phyloP scores from a whole-genome alignment of 352 stramenopile species.

The Phytophthora boehmeriae region DNA sequence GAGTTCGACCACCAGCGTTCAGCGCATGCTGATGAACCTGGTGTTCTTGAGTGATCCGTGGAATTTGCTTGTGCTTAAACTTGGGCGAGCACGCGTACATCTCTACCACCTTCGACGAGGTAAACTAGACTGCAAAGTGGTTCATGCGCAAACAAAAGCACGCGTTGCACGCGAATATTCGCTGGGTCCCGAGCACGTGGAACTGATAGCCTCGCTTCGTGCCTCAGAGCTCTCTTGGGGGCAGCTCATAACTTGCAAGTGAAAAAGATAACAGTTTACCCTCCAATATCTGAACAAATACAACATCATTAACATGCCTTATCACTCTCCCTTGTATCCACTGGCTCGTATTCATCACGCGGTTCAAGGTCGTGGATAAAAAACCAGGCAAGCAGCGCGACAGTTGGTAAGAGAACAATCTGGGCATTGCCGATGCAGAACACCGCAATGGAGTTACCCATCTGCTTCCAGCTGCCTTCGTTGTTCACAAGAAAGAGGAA shows the following conservation, averaged over 20 bases:
- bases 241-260: slow-evolving; percentile 56
- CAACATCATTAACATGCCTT: slow-evolving; percentile 6
- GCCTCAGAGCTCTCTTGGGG: slow-evolving; percentile 55
- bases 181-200: slow-evolving; percentile 42
- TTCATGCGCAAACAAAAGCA: slow-evolving; percentile 57
- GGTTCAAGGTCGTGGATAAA: slow-evolving; percentile 37
- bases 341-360: slow-evolving; percentile 11
- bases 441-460: slow-evolving; percentile 85
- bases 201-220: slow-evolving; percentile 51
- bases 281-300: neutral
- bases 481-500: slow-evolving; percentile 81
- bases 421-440: slow-evolving; percentile 83
- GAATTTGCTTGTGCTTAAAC: slow-evolving; percentile 56
- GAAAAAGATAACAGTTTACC: neutral
- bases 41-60: slow-evolving; percentile 61
- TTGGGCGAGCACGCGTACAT: slow-evolving; percentile 55
- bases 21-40: slow-evolving; percentile 64
- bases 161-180: slow-evolving; percentile 60
- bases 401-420: slow-evolving; percentile 71
- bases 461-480: slow-evolving; percentile 88
- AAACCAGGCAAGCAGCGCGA: slow-evolving; percentile 45
- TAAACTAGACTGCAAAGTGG: slow-evolving; percentile 40
- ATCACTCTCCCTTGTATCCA: slow-evolving; percentile 16
- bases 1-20: slow-evolving; percentile 25
- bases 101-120: slow-evolving; percentile 25